These are phyloP conservation scores for Wallacemonas collosoma DNA, from an alignment of 208 protist species.

Conservation along the genomic window DNA sequence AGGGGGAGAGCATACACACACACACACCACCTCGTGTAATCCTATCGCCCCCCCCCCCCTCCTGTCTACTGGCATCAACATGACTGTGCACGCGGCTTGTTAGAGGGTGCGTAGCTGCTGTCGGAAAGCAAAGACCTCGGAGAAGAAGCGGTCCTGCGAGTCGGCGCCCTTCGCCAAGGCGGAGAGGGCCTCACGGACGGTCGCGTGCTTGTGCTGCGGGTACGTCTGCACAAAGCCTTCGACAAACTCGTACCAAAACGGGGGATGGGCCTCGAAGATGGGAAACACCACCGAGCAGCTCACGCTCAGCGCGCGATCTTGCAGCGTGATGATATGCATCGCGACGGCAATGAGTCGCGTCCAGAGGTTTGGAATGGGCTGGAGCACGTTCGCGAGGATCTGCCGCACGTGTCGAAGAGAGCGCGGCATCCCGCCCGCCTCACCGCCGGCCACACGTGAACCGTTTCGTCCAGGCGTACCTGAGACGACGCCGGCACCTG, in stretches of 20 bases:
- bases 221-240: slow-evolving; percentile 69
- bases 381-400: slow-evolving; percentile 57
- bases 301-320: slow-evolving; percentile 72
- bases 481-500: slow-evolving; percentile 29
- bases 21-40: background rate
- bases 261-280: slow-evolving; percentile 83
- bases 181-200: slow-evolving; percentile 71
- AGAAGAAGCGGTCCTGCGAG: slow-evolving; percentile 80
- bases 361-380: slow-evolving; percentile 73
- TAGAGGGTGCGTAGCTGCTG: slow-evolving; percentile 64
- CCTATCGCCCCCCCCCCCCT: background rate
- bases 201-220: slow-evolving; percentile 58
- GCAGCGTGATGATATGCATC: slow-evolving; percentile 85
- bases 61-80: background rate
- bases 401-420: slow-evolving; percentile 39
- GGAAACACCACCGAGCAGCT: slow-evolving; percentile 77
- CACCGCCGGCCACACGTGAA: slow-evolving; percentile 20
- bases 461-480: slow-evolving; percentile 38
- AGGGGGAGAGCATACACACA: background rate
- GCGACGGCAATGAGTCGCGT: slow-evolving; percentile 62
- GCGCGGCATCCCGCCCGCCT: slow-evolving; percentile 19
- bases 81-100: background rate
- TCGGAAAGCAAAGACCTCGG: slow-evolving; percentile 79
- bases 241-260: slow-evolving; percentile 81
- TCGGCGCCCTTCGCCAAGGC: slow-evolving; percentile 59